phyloP scores from a whole-genome alignment of 225 moss, liverwort and hornwort genomes.

The Ulota crispa region DNA sequence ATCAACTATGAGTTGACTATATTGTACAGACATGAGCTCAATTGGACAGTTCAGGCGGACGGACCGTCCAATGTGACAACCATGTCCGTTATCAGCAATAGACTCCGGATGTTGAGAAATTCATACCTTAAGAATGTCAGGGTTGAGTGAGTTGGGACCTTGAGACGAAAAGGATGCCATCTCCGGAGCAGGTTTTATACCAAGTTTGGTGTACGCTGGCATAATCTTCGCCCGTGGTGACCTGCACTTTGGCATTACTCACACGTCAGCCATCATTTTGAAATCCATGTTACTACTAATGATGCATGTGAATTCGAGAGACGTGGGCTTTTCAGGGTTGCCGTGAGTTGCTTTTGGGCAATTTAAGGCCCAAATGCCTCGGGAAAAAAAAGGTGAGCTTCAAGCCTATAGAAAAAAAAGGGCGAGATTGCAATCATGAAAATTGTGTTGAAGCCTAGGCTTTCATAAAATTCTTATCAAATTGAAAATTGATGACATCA shows the following conservation, averaged over 20 bases:
- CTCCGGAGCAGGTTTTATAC: conserved; percentile 39
- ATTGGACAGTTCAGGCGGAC: too few species aligned
- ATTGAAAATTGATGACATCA: too few species aligned
- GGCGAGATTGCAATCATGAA: too few species aligned
- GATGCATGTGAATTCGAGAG: background rate
- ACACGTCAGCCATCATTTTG: background rate
- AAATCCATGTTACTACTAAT: background rate
- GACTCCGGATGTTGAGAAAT: background rate
- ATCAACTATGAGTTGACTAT: too few species aligned
- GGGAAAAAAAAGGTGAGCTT: too few species aligned
- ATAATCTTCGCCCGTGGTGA: conserved; percentile 43
- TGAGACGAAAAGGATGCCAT: conserved; percentile 57
- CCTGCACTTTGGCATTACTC: conserved; percentile 26
- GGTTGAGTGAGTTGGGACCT: conserved; percentile 45
- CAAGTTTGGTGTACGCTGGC: conserved; percentile 40
- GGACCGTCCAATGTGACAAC: too few species aligned
- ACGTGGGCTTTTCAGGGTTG: background rate
- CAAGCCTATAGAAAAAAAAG: too few species aligned
- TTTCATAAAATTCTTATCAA: too few species aligned
- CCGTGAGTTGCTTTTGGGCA: background rate
- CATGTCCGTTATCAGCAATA: background rate
- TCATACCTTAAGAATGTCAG: conserved; percentile 40
- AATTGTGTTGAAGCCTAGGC: too few species aligned
- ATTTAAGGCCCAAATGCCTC: too few species aligned
- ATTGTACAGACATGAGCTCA: too few species aligned